These are phyloP conservation scores for Babesia ovata DNA, from an alignment of 169 alveolate species.

Conservation along the genomic window DNA sequence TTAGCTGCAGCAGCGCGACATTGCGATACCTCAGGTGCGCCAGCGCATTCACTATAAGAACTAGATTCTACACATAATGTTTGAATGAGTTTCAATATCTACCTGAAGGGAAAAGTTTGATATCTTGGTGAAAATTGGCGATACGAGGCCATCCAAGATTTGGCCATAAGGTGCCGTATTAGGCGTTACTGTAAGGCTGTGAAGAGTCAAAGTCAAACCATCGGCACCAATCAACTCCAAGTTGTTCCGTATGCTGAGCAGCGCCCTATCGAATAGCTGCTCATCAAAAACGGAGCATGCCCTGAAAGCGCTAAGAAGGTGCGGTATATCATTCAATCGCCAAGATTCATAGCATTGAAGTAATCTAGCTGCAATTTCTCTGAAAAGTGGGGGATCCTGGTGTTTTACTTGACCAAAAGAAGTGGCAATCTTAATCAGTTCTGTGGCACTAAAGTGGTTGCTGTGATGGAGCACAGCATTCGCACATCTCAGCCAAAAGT, in stretches of 20 bases:
- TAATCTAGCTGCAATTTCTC: not conserved
- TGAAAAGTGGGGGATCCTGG: conserved; percentile 11
- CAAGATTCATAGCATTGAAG: not conserved
- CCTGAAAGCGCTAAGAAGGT: conserved; percentile 4
- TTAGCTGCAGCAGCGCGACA: conserved; percentile 11
- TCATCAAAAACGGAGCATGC: conserved; percentile 5
- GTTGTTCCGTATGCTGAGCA: not conserved
- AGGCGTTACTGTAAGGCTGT: conserved; percentile 5
- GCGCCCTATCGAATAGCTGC: conserved; percentile 17
- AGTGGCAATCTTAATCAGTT: conserved; percentile 16
- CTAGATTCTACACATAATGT: conserved; percentile 6
- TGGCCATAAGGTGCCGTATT: not conserved
- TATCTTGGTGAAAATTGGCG: conserved; percentile 13
- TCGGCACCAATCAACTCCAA: not conserved
- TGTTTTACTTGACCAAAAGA: conserved; percentile 28
- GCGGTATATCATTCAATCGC: conserved; percentile 16
- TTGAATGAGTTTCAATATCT: not conserved
- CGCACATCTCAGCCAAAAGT: conserved; percentile 50
- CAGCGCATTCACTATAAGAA: not conserved
- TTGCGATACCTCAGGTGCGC: conserved; percentile 8
- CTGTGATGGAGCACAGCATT: conserved; percentile 28
- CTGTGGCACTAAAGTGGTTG: conserved; percentile 6
- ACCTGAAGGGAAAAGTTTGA: conserved; percentile 28
- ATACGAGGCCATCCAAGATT: conserved; percentile 4
- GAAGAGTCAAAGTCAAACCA: conserved; percentile 1